These are phyloP conservation scores for Saccharomycopsis sp. DNA, from an alignment of 805 yeast genomes.

Conservation along the genomic window DNA sequence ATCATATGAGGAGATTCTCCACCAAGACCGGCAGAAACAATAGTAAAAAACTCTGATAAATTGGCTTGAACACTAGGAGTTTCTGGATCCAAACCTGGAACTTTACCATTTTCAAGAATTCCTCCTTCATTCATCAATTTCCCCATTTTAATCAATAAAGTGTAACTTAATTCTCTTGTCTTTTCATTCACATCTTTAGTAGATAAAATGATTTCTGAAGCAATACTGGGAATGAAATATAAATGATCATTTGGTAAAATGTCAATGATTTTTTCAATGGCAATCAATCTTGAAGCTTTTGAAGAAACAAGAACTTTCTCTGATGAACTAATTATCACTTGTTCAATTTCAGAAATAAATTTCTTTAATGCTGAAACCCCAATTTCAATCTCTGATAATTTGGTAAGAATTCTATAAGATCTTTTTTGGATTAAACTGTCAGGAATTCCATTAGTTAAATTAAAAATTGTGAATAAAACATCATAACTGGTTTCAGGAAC, in stretches of 20 bases:
- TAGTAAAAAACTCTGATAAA: conserved; percentile 76
- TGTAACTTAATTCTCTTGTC: conserved; percentile 73
- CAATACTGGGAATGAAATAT: conserved; percentile 67
- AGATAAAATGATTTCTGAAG: conserved; percentile 81
- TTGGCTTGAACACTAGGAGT: conserved; percentile 60
- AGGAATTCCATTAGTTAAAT: conserved; percentile 46
- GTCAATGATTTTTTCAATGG: conserved; percentile 51
- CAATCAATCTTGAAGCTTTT: conserved; percentile 66
- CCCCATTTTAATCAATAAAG: conserved; percentile 71
- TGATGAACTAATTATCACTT: conserved; percentile 46
- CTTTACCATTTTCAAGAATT: conserved; percentile 47
- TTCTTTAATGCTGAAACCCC: conserved; percentile 46
- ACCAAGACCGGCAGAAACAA: conserved; percentile 93
- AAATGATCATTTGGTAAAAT: conserved; percentile 55
- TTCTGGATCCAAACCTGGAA: conserved; percentile 54
- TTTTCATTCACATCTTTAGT: conserved; percentile 92
- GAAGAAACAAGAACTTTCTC: conserved; percentile 59
- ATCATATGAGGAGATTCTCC: conserved; percentile 94
- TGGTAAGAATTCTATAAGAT: conserved; percentile 69
- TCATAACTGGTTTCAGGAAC: conserved; percentile 62
- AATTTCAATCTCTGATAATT: conserved; percentile 55
- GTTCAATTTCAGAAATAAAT: conserved; percentile 49
- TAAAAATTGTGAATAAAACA: conserved; percentile 71
- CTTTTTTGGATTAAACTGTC: conserved; percentile 78
- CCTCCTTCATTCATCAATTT: conserved; percentile 58